Evolutionary conservation across 2,329 filamentous ascomycete genomes (phyloP), one percentile per base, ranked within the genome.

Genomic region (Monosporascus sp.): DNA sequence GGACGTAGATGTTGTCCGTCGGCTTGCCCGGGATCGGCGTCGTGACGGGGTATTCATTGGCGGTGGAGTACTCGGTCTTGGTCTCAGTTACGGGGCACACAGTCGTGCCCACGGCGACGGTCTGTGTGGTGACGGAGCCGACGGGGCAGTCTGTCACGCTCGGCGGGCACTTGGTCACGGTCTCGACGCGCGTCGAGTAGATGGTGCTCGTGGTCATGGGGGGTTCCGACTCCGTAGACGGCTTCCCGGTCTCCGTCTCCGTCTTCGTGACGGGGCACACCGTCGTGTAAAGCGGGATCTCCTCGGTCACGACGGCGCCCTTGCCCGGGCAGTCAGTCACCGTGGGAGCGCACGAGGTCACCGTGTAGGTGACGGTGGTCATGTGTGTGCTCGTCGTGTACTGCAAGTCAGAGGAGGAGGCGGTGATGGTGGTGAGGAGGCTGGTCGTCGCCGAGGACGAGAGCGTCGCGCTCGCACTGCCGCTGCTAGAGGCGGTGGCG

Each of bases 121-220:
- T 71, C 43, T 50, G 17, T 11, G 53, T 55, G 2, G 38, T 48
- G 41, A 54, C 70, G 35, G 63, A 68, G 51, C 69, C 67, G 52
- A 67, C 64, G 9, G 65, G 65, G 63, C 81, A 84, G 77, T 80
- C 67, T 59, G 74, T 73, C 57, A 79, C 74, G 52, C 69, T 72
- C 43, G 78, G 70, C 50, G 72, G 74, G 67, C 80, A 84, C 37
- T 75, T 76, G 62, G 78, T 82, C 70, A 82, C 71, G 64, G 81
- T 85, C 57, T 79, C 73, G 57, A 81, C 66, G 60, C 75, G 67
- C 56, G 73, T 75, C 65, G 69, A 65, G 70, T 74, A 75, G 67
- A 78, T 66, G 59, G 74, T 60, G 54, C 58, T 61, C 5, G 53
- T 59, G 17, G 53, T 58, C 41, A 53, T 4, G 14, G 54, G 49